phyloP scores from a whole-genome alignment of 23 red algal species.

The Gracilaria gracilis region DNA sequence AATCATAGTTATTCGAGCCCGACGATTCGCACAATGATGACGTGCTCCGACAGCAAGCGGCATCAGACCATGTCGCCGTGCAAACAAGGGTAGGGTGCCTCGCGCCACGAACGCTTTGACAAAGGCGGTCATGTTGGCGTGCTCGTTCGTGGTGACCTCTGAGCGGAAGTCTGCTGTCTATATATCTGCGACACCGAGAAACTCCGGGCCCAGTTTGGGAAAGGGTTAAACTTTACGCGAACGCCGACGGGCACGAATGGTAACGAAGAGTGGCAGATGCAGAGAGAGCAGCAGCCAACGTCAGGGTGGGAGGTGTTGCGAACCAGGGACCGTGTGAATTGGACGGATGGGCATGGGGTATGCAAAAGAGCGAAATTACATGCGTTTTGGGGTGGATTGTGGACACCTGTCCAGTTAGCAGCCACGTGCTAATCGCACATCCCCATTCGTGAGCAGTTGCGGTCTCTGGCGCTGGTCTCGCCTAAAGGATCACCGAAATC shows the following conservation, averaged over 20 bases:
- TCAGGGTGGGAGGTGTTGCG: not conserved
- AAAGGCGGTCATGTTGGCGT: constrained; percentile 44
- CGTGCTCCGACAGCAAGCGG: constrained; percentile 12
- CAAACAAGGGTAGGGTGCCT: not conserved
- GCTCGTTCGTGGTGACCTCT: not conserved
- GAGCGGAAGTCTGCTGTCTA: not conserved
- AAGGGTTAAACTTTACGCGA: not conserved
- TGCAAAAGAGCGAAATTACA: constrained; percentile 16
- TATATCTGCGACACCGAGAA: not conserved
- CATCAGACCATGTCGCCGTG: not conserved
- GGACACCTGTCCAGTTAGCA: constrained; percentile 16
- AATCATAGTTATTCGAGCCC: constrained; percentile 65
- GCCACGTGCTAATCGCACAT: too few species aligned
- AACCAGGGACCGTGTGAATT: not conserved
- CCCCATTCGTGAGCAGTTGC: too few species aligned
- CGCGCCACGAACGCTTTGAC: constrained; percentile 32
- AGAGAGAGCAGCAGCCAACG: not conserved
- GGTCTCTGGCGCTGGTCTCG: too few species aligned
- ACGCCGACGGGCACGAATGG: not conserved
- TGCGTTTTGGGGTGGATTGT: not conserved
- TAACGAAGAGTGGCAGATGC: not conserved
- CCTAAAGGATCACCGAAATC: too few species aligned
- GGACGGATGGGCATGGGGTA: not conserved
- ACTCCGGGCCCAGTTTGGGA: not conserved
- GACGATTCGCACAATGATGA: not conserved